Evolutionary conservation across 768 basidiomycete species (phyloP).

Genomic region (Lactarius evosmus): DNA sequence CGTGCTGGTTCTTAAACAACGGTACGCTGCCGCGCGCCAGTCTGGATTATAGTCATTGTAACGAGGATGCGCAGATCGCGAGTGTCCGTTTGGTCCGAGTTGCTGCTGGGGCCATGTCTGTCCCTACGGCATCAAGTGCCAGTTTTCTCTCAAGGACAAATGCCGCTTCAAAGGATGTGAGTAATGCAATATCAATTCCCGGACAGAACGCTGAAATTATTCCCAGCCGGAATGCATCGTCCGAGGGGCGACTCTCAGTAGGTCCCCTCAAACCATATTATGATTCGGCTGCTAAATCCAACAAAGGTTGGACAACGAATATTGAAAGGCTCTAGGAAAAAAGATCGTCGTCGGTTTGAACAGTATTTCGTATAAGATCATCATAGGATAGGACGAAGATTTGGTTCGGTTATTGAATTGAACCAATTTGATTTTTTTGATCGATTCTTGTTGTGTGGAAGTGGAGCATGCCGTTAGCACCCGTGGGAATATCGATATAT

Average conservation of each 20-base stretch:
- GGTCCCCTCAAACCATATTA: neutral
- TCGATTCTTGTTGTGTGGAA: slow-evolving; percentile 28
- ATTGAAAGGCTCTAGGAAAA: neutral
- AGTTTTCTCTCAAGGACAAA: slow-evolving; percentile 72
- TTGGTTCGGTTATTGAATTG: slow-evolving; percentile 13
- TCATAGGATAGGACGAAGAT: slow-evolving; percentile 12
- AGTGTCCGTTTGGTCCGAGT: slow-evolving; percentile 68
- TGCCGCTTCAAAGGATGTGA: slow-evolving; percentile 82
- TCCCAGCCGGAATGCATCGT: slow-evolving; percentile 43
- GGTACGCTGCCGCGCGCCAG: slow-evolving; percentile 40
- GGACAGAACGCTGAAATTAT: neutral
- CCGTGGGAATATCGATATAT: slow-evolving; percentile 71
- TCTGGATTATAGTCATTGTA: neutral
- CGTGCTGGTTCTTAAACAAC: slow-evolving; percentile 81
- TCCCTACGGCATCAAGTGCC: slow-evolving; percentile 57
- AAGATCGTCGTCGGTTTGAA: neutral
- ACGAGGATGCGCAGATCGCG: slow-evolving; percentile 45
- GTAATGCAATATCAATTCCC: slow-evolving; percentile 27
- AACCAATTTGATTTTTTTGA: slow-evolving; percentile 17
- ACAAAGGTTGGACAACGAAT: slow-evolving; percentile 7
- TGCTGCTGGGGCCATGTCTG: slow-evolving; percentile 87
- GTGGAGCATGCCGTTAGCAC: slow-evolving; percentile 45
- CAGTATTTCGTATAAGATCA: neutral
- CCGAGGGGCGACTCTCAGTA: slow-evolving; percentile 17
- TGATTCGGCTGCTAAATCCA: slow-evolving; percentile 1